Evolutionary conservation across 768 basidiomycete genomes (phyloP).

Genomic region (Suillus lakei): DNA sequence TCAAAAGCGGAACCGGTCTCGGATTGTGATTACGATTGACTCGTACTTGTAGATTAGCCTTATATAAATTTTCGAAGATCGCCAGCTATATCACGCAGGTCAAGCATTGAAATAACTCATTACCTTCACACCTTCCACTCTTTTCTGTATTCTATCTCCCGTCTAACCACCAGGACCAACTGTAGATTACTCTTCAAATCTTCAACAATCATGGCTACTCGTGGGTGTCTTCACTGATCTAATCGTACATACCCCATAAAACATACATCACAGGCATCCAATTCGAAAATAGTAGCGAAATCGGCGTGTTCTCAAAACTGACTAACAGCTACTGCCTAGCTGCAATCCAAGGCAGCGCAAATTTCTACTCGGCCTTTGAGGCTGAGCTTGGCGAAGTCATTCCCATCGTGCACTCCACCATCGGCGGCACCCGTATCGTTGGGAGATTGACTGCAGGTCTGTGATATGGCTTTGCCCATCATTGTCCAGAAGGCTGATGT

Average conservation of each 20-base stretch:
- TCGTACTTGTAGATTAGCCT: background rate
- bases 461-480: slow-evolving; percentile 12
- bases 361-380: slow-evolving; percentile 98
- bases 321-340: slow-evolving; percentile 98
- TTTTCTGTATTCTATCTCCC: slow-evolving; percentile 11
- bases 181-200: slow-evolving; percentile 10
- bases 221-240: slow-evolving; percentile 43
- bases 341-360: slow-evolving; percentile 92
- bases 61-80: background rate
- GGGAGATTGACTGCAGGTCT: slow-evolving; percentile 91
- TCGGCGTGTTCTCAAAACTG: slow-evolving; percentile 97
- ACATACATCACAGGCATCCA: slow-evolving; percentile 66
- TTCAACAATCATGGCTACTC: slow-evolving; percentile 60
- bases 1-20: slow-evolving; percentile 9
- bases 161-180: background rate
- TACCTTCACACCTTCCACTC: background rate
- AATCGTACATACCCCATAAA: slow-evolving; percentile 9
- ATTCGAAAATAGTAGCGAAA: slow-evolving; percentile 93
- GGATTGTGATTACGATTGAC: slow-evolving; percentile 13
- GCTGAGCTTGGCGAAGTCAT: slow-evolving; percentile 90
- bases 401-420: slow-evolving; percentile 95
- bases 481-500: background rate
- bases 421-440: slow-evolving; percentile 92
- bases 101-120: background rate
- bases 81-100: too few species aligned